Evolutionary conservation across 306 rosid species (phyloP), one percentile per base, ranked within the genome.

Genomic region (Coriaria nepalensis): DNA sequence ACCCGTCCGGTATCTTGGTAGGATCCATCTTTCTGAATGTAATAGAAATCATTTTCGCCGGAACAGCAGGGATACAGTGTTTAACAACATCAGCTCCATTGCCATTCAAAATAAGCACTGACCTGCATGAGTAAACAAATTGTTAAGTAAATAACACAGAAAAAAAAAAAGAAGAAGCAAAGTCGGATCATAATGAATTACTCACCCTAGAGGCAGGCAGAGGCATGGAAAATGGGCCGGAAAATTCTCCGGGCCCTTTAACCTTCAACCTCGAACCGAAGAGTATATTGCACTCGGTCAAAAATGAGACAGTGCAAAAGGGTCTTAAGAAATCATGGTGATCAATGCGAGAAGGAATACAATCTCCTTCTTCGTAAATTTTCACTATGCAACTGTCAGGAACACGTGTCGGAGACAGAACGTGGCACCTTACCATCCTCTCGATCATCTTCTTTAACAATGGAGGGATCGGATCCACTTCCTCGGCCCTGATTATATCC

Each of bases 331-430:
- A 82, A 51, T 78, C 87, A 7, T 64, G 81, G 65, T 78, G 81
- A 46, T 78, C 83, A 4, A 82, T 73, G 35, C 75, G 79, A 45
- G 83, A 81, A 10, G 93, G 87, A 65, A 75, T 82, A 59, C 81
- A 82, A 56, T 76, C 79, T 37, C 87, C 87, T 72, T 68, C 60
- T 5, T 82, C 73, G 40, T 75, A 78, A 41, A 82, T 82, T 37
- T 82, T 82, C 13, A 81, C 86, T n/a, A 81, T 67, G 67, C 86
- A 81, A 50, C 93, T 81, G 36, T 82, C 72, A 6, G 83, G 83
- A 55, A 75, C 11, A 43, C 82, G 69, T 0, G 73, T 60, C 32
- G 60, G 13, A 36, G 81, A 74, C 48, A 82, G 6, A 38, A 82
- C 35, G 0, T 55, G 60, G 77, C 86, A 75, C 39, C 45, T 37